Conservation (phyloP, 1,284 basidiomycete species). For the Tranzscheliella williamsii region DNA sequence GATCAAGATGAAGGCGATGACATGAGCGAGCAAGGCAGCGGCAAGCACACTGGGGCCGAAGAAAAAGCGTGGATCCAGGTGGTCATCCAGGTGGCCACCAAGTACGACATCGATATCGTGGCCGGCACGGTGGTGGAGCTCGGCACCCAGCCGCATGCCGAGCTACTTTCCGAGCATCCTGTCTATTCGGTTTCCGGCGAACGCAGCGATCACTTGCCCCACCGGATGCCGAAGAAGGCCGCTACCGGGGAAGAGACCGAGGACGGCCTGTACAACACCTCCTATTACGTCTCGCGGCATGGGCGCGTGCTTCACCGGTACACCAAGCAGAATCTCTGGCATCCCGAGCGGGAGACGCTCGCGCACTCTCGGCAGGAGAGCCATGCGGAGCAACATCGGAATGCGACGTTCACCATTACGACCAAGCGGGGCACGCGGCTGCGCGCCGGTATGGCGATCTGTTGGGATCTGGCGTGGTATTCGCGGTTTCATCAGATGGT, state of each 20-base stretch:
- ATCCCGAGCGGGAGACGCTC: conserved; percentile 52
- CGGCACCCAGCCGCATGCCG: conserved; percentile 19
- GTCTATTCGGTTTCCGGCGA: conserved; percentile 1
- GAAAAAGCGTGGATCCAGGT: conserved; percentile 43
- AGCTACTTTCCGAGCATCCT: conserved; percentile 11
- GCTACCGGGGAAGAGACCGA: conserved; percentile 1
- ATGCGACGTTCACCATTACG: conserved; percentile 42
- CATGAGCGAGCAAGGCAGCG: conserved; percentile 3
- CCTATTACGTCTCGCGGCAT: conserved; percentile 47
- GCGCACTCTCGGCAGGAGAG: conserved; percentile 30
- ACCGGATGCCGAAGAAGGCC: conserved; percentile 4
- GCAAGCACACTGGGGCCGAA: no score
- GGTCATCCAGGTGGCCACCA: conserved; percentile 31
- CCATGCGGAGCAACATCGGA: conserved; percentile 38
- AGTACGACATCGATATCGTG: conserved; percentile 53
- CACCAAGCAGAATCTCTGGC: conserved; percentile 59
- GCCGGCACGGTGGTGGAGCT: conserved; percentile 56
- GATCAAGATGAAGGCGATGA: not conserved
- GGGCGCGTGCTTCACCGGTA: conserved; percentile 48
- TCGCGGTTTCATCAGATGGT: conserved; percentile 48
- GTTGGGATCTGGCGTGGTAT: conserved; percentile 58
- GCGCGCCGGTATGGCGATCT: conserved; percentile 50
- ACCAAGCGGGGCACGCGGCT: conserved; percentile 47
- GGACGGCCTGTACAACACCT: conserved; percentile 53
- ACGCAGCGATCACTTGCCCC: conserved; percentile 4